Conservation (phyloP, 2,329 filamentous ascomycete species). For the Plectosphaerella plurivora region DNA sequence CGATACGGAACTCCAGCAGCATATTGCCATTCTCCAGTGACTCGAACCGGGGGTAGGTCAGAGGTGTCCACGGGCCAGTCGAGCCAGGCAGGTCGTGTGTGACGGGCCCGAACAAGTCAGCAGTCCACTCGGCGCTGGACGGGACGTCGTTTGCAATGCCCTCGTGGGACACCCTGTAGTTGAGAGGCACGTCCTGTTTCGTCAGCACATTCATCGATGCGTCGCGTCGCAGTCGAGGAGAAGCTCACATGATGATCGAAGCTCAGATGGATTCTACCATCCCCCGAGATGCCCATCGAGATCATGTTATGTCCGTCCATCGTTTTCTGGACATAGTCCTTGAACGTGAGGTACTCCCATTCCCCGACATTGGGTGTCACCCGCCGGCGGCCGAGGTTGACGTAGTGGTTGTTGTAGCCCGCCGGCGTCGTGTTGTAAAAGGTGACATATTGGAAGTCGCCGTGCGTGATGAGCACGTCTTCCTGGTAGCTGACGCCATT, state of each 20-base stretch:
- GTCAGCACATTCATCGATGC: background rate
- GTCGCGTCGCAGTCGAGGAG: background rate
- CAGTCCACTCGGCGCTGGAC: constrained; percentile 6
- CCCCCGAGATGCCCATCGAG: constrained; percentile 14
- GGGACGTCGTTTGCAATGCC: constrained; percentile 5
- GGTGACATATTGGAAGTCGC: constrained; percentile 13
- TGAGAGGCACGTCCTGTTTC: constrained; percentile 12
- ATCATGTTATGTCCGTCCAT: constrained; percentile 16
- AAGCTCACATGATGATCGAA: constrained; percentile 13
- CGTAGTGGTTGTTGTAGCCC: constrained; percentile 11
- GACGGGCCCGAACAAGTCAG: constrained; percentile 9
- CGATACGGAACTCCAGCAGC: constrained; percentile 14
- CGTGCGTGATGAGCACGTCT: constrained; percentile 12
- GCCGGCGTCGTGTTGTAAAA: constrained; percentile 13
- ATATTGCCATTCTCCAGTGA: constrained; percentile 8
- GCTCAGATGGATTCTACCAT: constrained; percentile 14
- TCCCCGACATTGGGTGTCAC: constrained; percentile 1
- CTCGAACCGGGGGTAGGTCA: constrained; percentile 16
- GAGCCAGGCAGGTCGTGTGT: constrained; percentile 11
- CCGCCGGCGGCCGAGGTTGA: constrained; percentile 11
- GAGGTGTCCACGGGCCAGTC: constrained; percentile 9
- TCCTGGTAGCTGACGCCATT: constrained; percentile 16
- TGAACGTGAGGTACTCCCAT: constrained; percentile 14
- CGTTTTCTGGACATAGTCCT: constrained; percentile 14
- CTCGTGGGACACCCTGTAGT: constrained; percentile 12